A percentile compares a stretch with the other conserved stretches of the same genome.
phyloP scores from a whole-genome alignment of 2,329 filamentous ascomycete species.

The Fonsecaea erecta region DNA sequence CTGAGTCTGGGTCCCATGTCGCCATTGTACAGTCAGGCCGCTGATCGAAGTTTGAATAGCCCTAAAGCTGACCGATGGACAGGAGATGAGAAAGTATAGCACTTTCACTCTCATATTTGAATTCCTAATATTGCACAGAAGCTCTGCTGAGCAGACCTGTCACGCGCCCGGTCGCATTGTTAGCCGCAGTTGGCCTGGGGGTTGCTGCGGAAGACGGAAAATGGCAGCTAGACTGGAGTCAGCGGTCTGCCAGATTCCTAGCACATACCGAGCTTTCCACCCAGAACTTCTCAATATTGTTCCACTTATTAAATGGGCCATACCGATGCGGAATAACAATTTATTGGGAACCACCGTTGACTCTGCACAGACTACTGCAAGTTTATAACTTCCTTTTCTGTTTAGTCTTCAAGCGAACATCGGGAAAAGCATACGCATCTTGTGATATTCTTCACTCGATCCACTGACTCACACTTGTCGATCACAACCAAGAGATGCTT shows the following conservation, averaged over 20 bases:
- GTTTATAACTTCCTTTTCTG: background rate
- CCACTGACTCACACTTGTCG: background rate
- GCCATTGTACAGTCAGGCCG: background rate
- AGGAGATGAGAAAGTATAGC: background rate
- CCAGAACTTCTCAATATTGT: background rate
- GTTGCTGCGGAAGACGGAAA: background rate
- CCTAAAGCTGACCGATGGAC: background rate
- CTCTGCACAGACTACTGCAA: background rate
- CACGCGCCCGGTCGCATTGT: background rate
- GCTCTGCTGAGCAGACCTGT: background rate
- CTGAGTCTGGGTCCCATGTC: slow-evolving; percentile 56
- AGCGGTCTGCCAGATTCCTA: background rate
- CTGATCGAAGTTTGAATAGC: background rate
- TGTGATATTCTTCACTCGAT: background rate
- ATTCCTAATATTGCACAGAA: background rate
- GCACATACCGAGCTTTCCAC: background rate
- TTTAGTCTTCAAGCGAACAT: background rate
- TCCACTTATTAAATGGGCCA: background rate
- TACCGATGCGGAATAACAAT: background rate
- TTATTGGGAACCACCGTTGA: background rate
- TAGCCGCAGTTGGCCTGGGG: background rate
- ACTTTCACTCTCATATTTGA: background rate
- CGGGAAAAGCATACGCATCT: background rate
- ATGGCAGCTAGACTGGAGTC: background rate
- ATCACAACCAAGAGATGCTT: background rate